A percentile compares a stretch with the other conserved stretches of the same genome.
Evolutionary conservation across 805 yeast genomes (phyloP).

Genomic region (Candida boleticola): DNA sequence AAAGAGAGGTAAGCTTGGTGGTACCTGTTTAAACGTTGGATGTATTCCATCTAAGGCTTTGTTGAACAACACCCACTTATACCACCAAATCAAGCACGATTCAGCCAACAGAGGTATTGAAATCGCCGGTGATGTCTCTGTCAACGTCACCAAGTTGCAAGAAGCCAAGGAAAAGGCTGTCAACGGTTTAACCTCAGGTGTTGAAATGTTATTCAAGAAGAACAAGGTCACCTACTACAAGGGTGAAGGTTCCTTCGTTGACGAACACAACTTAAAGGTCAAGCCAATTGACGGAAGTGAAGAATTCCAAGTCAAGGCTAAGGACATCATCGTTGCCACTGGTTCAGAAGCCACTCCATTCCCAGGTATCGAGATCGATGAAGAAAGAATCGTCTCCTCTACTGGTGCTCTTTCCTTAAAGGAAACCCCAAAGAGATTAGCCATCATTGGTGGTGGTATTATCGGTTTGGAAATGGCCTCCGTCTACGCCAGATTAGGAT

Average conservation of each 20-base stretch:
- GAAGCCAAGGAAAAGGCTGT: conserved; percentile 92
- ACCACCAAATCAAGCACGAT: conserved; percentile 85
- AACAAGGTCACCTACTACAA: conserved; percentile 92
- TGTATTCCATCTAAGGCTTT: conserved; percentile 98
- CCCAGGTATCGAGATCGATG: conserved; percentile 97
- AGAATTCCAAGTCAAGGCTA: conserved; percentile 70
- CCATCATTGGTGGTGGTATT: conserved; percentile 98
- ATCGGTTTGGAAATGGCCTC: conserved; percentile 99
- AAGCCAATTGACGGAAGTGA: conserved; percentile 82
- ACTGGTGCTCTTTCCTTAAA: conserved; percentile 85
- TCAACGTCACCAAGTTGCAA: conserved; percentile 79
- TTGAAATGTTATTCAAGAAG: conserved; percentile 92
- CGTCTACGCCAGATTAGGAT: conserved; percentile 91
- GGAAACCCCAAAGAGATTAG: conserved; percentile 88
- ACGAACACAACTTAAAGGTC: conserved; percentile 74
- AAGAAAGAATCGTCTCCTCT: conserved; percentile 93
- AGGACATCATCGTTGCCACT: conserved; percentile 89
- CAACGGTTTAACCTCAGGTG: conserved; percentile 85
- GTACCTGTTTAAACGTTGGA: conserved; percentile 98
- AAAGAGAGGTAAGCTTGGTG: conserved; percentile 94
- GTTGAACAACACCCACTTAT: conserved; percentile 90
- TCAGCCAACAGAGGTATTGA: conserved; percentile 88
- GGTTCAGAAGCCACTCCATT: conserved; percentile 98
- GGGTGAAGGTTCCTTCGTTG: conserved; percentile 86
- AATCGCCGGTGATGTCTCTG: conserved; percentile 64